Base-by-base conservation (phyloP, 768 basidiomycete species). In the Agrocybe pediades region DNA sequence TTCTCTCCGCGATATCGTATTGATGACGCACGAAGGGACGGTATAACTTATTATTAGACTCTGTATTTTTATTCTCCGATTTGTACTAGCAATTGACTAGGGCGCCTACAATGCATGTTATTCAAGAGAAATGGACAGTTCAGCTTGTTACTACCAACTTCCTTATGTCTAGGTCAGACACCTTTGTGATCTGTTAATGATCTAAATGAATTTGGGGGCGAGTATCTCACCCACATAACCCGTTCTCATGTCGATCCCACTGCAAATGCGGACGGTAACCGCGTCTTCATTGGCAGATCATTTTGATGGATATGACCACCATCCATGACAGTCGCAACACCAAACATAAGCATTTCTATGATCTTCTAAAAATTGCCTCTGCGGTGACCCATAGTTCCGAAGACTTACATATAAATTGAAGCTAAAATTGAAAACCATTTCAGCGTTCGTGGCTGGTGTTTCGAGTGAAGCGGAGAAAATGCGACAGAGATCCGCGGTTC, bases 41-140 rank as follows among this genome's bases (percentile, higher is more conserved):
- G 42, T 30, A 29, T 51, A 51, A 29, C 26, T 21, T 51, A 51
- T 51, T 51, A 44, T 43, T 51, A 51, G 50, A 51, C 23, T 42
- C n/a, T 45, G 21, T 43, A 30, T 29, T 51, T 44, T 41, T 51
- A 51, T 51, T 30, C 26, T 43, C 36, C 33, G n/a, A n/a, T n/a
- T n/a, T 36, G 13, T 36, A 36, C 33, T 36, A 36, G 40, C 19
- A 40, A 26, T 17, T 49, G 40, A 40, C 26, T 40, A 40, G 33
- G 44, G 41, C 50, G 50, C 50, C 33, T 51, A 51, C 50, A 13
- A 5, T 40, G 29, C 50, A 42, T 27, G 27, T 45, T 30, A 20
- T 29, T 42, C 50, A 27, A 41, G 44, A 41, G 42, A 20, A 51
- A 45, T n/a, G n/a, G 13, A 36, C 33, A 15, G 33, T 13, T n/a